These are phyloP conservation scores for Corchorus capsularis DNA, from an alignment of 345 rosid genomes.

Conservation along the genomic window DNA sequence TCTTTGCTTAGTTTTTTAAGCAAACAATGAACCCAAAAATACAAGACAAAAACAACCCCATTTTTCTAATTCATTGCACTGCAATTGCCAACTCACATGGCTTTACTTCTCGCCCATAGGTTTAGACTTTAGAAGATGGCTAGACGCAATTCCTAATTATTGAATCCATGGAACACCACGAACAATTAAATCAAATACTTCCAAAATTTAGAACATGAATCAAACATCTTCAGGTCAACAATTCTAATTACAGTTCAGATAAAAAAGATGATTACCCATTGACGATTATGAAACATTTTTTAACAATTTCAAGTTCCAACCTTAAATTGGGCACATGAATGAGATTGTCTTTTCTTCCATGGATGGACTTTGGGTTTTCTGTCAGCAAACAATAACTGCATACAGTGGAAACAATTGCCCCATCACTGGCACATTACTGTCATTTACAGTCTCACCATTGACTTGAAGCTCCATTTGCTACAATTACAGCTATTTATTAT, in stretches of 20 bases:
- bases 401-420: not conserved
- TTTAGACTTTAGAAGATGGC: not conserved
- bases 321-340: not conserved
- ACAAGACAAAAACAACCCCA: not conserved
- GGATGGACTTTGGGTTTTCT: not conserved
- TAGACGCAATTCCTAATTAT: not conserved
- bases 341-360: too few relatives aligned
- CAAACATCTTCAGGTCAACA: too few relatives aligned
- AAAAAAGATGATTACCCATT: too few relatives aligned
- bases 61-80: slow-evolving; percentile 13
- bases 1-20: slow-evolving; percentile 24
- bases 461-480: not conserved
- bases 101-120: not conserved
- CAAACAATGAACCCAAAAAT: not conserved
- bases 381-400: not conserved
- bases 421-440: not conserved
- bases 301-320: too few relatives aligned
- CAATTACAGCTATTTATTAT: not conserved
- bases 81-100: slow-evolving; percentile 29
- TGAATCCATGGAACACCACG: not conserved
- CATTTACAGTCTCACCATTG: not conserved
- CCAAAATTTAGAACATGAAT: not conserved
- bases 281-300: not conserved
- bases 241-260: too few relatives aligned
- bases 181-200: not conserved